Percentiles rank a stretch among this genome's conserved stretches.
phyloP scores from a whole-genome alignment of 768 basidiomycete species.

The Tricholomella constricta region DNA sequence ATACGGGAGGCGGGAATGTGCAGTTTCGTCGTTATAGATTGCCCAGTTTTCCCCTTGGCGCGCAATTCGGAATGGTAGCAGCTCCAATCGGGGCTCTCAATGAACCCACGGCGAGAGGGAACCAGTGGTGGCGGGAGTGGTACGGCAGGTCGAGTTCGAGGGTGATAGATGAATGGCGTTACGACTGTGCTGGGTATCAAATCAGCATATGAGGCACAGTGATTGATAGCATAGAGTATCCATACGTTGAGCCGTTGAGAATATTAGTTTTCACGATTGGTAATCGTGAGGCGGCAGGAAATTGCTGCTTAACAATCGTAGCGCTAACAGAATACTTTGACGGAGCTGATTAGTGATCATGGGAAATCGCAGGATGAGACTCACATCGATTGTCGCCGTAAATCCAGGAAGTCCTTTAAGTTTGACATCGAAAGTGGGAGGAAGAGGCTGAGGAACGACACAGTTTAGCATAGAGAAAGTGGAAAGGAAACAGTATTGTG shows the following conservation, averaged over 20 bases:
- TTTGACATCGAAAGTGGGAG: conserved; percentile 70
- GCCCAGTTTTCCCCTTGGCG: conserved; percentile 38
- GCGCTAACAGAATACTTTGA: conserved; percentile 58
- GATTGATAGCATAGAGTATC: conserved; percentile 5
- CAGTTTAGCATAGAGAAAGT: conserved; percentile 6
- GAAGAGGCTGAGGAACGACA: conserved; percentile 52
- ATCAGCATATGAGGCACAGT: conserved; percentile 4
- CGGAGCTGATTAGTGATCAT: neutral
- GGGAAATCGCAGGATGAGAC: conserved; percentile 7
- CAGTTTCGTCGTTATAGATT: conserved; percentile 42
- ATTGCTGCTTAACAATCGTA: conserved; percentile 46
- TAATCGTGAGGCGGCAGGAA: conserved; percentile 34
- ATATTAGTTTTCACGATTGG: conserved; percentile 54
- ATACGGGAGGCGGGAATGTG: conserved; percentile 63
- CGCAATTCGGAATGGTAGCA: conserved; percentile 41
- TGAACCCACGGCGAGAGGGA: conserved; percentile 40
- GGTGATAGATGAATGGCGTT: conserved; percentile 60
- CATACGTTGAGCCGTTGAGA: conserved; percentile 58
- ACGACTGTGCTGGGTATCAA: conserved; percentile 46
- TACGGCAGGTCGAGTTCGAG: conserved; percentile 61
- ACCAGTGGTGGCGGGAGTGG: conserved; percentile 51
- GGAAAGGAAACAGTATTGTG: neutral
- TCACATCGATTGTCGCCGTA: conserved; percentile 57
- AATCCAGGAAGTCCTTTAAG: conserved; percentile 76
- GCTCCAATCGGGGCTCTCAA: conserved; percentile 51